Conservation (phyloP, 495 filamentous ascomycete species). For the Aspergillus leporis region DNA sequence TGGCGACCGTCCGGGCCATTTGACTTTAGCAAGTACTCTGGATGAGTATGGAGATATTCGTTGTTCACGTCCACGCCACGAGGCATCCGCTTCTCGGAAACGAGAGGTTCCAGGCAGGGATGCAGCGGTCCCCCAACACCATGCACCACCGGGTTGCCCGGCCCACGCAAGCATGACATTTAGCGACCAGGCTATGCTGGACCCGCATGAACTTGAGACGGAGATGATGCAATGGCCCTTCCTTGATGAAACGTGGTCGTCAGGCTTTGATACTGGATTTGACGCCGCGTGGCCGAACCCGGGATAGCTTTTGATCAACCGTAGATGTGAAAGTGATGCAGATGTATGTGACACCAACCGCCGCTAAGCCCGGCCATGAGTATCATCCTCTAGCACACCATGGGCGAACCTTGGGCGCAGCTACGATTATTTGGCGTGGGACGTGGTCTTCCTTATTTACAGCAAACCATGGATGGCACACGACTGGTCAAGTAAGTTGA, state of each 20-base stretch:
- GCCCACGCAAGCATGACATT: slow-evolving; percentile 6
- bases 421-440: no score
- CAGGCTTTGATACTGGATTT: slow-evolving; percentile 40
- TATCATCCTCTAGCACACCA: no score
- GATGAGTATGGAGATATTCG: slow-evolving; percentile 50
- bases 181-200: slow-evolving; percentile 15
- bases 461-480: no score
- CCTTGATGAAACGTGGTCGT: slow-evolving; percentile 44
- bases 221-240: slow-evolving; percentile 51
- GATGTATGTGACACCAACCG: not conserved
- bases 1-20: slow-evolving; percentile 28
- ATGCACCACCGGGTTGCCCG: not conserved
- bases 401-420: no score
- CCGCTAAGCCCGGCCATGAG: no score
- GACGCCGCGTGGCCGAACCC: slow-evolving; percentile 28
- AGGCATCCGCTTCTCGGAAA: slow-evolving; percentile 9
- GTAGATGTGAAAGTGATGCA: not conserved
- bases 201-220: slow-evolving; percentile 34
- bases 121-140: not conserved
- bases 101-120: slow-evolving; percentile 6
- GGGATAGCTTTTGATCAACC: not conserved
- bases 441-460: no score
- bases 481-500: no score
- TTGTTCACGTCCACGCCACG: slow-evolving; percentile 26
- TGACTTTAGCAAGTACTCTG: slow-evolving; percentile 38